Conservation (phyloP, 116 monocot species). For the Trichopus zeylanicus region DNA sequence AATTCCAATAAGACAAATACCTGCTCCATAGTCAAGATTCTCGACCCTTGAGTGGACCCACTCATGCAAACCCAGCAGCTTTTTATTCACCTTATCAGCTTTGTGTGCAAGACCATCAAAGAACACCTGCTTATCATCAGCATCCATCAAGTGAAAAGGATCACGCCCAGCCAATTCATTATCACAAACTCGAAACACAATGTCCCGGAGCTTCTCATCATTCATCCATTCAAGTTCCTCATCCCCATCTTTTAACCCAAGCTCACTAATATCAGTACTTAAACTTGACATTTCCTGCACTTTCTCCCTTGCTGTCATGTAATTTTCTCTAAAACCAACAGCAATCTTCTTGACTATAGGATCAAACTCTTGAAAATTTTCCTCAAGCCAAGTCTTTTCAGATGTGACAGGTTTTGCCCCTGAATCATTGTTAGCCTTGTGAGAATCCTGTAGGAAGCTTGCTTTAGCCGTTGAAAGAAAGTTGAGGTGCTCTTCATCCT, state of each 20-base stretch:
- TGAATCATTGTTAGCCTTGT: background rate
- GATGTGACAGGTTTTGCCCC: conserved; percentile 3
- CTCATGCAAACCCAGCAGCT: conserved; percentile 55
- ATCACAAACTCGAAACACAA: conserved; percentile 69
- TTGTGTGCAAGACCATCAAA: conserved; percentile 61
- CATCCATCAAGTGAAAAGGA: conserved; percentile 66
- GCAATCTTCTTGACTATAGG: conserved; percentile 47
- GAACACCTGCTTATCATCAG: conserved; percentile 45
- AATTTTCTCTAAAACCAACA: conserved; percentile 57
- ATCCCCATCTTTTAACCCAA: conserved; percentile 23
- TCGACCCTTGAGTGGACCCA: conserved; percentile 73
- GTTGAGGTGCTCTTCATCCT: background rate
- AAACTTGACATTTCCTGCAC: conserved; percentile 22
- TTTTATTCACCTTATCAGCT: conserved; percentile 60
- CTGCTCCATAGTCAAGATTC: conserved; percentile 72
- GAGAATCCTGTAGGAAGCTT: conserved; percentile 7
- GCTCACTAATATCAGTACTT: conserved; percentile 32
- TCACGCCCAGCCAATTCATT: conserved; percentile 69
- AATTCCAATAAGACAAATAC: conserved; percentile 27
- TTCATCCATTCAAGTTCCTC: conserved; percentile 85
- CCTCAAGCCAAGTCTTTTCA: conserved; percentile 42
- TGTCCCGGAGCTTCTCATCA: conserved; percentile 62
- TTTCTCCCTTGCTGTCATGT: conserved; percentile 57
- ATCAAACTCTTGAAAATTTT: conserved; percentile 54
- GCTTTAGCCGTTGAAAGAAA: background rate